Evolutionary conservation across 2,329 filamentous ascomycete genomes (phyloP).

Genomic region (Botrytis paeoniae): DNA sequence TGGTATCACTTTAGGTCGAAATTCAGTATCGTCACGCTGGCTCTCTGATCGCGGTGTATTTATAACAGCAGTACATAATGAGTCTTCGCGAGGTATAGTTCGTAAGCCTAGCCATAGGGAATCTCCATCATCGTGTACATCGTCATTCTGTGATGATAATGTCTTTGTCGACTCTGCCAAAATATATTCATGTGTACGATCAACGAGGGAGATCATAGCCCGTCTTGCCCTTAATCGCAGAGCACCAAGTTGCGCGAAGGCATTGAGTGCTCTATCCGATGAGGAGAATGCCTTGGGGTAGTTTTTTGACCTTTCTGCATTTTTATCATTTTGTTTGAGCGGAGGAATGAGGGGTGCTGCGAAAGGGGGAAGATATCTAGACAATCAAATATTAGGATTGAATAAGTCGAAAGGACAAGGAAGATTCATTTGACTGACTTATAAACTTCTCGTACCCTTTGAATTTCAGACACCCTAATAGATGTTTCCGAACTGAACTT

Average conservation of each 20-base stretch:
- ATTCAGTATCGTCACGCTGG: neutral
- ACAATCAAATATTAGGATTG: neutral
- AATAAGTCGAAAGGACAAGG: neutral
- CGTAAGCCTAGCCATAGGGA: conserved; percentile 14
- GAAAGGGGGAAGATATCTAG: conserved; percentile 14
- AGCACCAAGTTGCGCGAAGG: conserved; percentile 48
- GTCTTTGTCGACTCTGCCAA: conserved; percentile 45
- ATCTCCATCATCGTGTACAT: conserved; percentile 15
- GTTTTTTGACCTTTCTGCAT: neutral
- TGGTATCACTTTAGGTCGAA: conserved; percentile 2
- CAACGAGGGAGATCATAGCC: conserved; percentile 43
- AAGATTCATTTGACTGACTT: neutral
- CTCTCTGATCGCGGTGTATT: neutral
- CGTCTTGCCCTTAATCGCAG: conserved; percentile 47
- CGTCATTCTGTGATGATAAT: conserved; percentile 34
- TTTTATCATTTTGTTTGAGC: neutral
- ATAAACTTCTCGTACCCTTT: conserved; percentile 17
- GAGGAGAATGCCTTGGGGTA: conserved; percentile 26
- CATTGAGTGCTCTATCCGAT: conserved; percentile 45
- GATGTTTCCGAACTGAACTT: neutral
- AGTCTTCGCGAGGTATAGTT: conserved; percentile 17
- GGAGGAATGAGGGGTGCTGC: neutral
- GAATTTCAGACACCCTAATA: conserved; percentile 1
- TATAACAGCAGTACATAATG: conserved; percentile 32
- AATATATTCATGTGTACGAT: conserved; percentile 32